Base-by-base conservation (phyloP, 208 protist genomes). In the Balamuthia mandrillaris region DNA sequence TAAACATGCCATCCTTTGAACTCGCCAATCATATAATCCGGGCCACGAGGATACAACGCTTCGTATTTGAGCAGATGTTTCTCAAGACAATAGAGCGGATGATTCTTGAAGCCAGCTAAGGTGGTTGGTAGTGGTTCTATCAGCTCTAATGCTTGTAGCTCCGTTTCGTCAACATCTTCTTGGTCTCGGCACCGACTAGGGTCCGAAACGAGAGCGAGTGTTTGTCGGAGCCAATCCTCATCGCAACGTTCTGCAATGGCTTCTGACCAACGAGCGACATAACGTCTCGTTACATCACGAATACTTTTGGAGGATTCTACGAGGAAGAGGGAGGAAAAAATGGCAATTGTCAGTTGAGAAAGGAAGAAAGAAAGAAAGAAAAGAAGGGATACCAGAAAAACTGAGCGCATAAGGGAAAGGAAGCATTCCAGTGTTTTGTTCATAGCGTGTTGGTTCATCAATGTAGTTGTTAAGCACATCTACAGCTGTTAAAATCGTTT, bases 11-110 rank as follows among this genome's bases (percentile, higher is more conserved):
- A 16, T 7, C 47, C 47, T 37, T 56, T 78, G 31, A 58, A 78
- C 27, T 78, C 39, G 24, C 68, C 68, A 12, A 78, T 14, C 4
- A 78, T 27, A n/a, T n/a, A n/a, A n/a, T n/a, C n/a, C 16, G 68
- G 68, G 0, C 68, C 68, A 12, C 47, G 39, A 4, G 68, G 68
- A 29, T 78, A 78, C 16, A 78, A 33, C 27, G 68, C 68, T 27
- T 78, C 44, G 47, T 78, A 78, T 33, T 78, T 78, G 47, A 35
- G 68, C 35, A 78, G 42, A 33, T 42, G 41, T 27, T 45, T 37
- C 68, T 78, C 68, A 37, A 78, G 31, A 29, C 68, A 78, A 27
- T 78, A 78, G 12, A 78, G 47, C 0, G 68, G 68, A 33, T 78
- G 68, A 3, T n/a, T 78, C 27, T 78, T 78, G 47, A 78, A 78